Evolutionary conservation across 2,329 filamentous ascomycete species (phyloP), one percentile per base, ranked within the genome.

Genomic region (Claviceps fusiformis): DNA sequence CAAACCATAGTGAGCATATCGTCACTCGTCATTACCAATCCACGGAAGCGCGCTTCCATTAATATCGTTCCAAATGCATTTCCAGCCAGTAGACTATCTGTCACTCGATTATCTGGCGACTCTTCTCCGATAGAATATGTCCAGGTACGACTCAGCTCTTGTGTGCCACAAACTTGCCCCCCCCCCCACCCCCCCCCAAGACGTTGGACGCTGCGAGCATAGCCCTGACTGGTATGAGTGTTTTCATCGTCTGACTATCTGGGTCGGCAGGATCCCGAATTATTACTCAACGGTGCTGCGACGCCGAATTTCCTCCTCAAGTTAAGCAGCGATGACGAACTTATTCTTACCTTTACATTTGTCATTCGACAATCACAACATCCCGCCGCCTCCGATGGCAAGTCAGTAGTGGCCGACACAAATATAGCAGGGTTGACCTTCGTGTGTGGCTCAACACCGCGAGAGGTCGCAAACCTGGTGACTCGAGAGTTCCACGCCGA

Each of bases 401-500:
- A 75, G 8, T 68, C 74, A 11, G 50, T 73, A 54, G 62, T 73
- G 5, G 67, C 75, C 50, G 90, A 96, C 63, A 93, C 90, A 2
- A 77, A 79, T 55, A 87, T 98, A 64, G 90, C 86, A 57, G 90
- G 92, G 53, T 77, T 98, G 58, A 98, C 93, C 9, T 97, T 91
- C 68, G 86, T 95, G 59, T 92, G 92, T 68, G 92, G 89, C 46
- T 89, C 91, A 0, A 95, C 84, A 53, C 74, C 82, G 37, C 87
- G 82, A 70, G 93, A 98, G 64, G 81, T 98, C 54, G 93, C 97
- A 65, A 96, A 93, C 61, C 75, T 98, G 50, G 85, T 97, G 50
- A 97, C 92, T 17, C 80, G 91, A 62, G 93, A 98, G 69, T 97
- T 98, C 64, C 90, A 97, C 62, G 90, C 92, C 61, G 90, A 98